Evolutionary conservation across 2,329 filamentous ascomycete species (phyloP), one percentile per base, ranked within the genome.

Genomic region (Myriosclerotinia duriaeana): DNA sequence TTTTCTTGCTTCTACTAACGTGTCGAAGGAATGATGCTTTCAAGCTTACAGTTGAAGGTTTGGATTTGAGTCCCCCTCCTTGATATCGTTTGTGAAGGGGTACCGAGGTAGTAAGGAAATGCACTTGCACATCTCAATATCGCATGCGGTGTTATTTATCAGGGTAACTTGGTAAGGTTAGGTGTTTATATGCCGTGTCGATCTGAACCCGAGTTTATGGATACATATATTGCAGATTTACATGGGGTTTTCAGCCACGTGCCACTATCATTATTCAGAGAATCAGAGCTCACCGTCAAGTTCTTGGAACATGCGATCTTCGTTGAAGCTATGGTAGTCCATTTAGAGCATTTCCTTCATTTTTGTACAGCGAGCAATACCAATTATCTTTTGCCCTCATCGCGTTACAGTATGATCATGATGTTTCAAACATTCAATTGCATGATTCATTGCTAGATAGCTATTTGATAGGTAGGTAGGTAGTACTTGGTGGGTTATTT

Each of bases 11-110:
- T 67, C 30, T 68, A 54, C 69, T 71, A 53, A 73, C 60, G 42
- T 52, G 48, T 20, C 36, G 17, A 66, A 83, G 83, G 65, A 87
- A 85, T 68, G 87, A 89, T 76, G 80, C 84, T 4, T 89, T 89
- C 77, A 84, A 82, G 73, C 80, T 89, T 38, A 83, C 80, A 0
- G 86, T 89, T 5, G 78, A 83, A 61, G 87, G 86, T 0, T 73
- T 89, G 69, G 82, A 87, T 71, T 70, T 88, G 48, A 81, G 82
- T 72, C 85, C 85, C 40, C 76, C 87, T 42, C 65, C 60, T 22
- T 67, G 55, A 53, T 48, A 34, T 44, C 20, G 22, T 7, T 22
- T 1, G 20, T n/a, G 44, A 36, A 38, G n/a, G 44, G 42, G 8
- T 22, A 38, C 26, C 14, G 34, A 8, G 30, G 17, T 38, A 50